Base-by-base conservation (phyloP, 352 stramenopile genomes). In the Peronospora farinosa region DNA sequence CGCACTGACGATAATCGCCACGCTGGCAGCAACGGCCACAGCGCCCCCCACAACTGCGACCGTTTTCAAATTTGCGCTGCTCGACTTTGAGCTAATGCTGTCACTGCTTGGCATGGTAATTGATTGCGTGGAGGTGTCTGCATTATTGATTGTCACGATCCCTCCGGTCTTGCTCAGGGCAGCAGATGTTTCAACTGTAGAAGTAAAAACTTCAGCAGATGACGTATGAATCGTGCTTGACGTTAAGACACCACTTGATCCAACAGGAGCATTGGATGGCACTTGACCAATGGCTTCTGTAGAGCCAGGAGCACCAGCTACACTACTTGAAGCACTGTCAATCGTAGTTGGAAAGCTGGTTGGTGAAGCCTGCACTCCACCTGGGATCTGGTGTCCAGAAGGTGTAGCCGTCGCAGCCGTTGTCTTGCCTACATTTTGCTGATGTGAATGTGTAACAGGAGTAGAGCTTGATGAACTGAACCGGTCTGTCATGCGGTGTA, bases 381-480 rank as follows among this genome's bases (percentile, higher is more conserved):
- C 6, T 35, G 46, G 44, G 6, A 7, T n/a, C n/a, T 28, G 17
- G 17, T 58, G 47, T 7, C 36, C 49, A 27, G 17, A 25, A 6
- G 43, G 3, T 16, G 39, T 33, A 54, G 54, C 42, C 40, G 38
- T 39, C 8, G 59, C 38, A 46, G 54, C 25, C 17, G 45, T 11
- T 35, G 35, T 38, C 36, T 67, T 67, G n/a, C 59, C 44, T 17
- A 51, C 59, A 33, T 72, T 72, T 35, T 66, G 54, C 32, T 72
- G 70, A 39, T 84, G 73, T 9, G 60, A 47, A 12, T 89, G 78
- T 0, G 72, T 74, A 12, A 85, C n/a, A n/a, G 74, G 46, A 19
- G 68, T 88, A 27, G 76, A 84, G 37, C 78, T 89, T 17, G 78
- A 86, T 32, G 70, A 86, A n/a, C 72, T 86, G 31, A 89, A 78